Evolutionary conservation across 495 filamentous ascomycete species (phyloP), one percentile per base, ranked within the genome.

Genomic region (Immersiella caudata): DNA sequence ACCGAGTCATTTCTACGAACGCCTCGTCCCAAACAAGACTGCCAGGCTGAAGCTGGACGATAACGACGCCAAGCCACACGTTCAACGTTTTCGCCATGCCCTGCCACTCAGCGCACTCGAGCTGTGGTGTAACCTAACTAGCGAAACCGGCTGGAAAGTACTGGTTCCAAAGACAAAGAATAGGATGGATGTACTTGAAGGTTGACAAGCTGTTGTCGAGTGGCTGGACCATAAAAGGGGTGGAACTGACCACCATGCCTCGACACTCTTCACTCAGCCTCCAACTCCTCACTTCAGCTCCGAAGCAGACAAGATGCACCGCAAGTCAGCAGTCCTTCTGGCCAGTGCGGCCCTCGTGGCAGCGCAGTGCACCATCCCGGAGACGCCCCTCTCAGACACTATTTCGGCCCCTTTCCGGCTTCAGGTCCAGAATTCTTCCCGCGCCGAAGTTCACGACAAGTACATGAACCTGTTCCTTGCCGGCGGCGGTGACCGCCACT

Each of bases 391-490:
- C 12, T 69, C 80, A 0, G 80, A 75, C 68, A 81, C 71, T 67
- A 81, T 86, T 69, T 65, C 74, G 49, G 67, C 74, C 20, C 59
- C 73, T 22, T 86, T 87, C 68, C 69, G 79, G 6, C 68, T 85
- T 61, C 76, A 80, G 70, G 73, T 85, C 27, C 84, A 86, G 68
- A 85, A 86, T 71, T 66, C 79, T 14, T 76, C 78, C 16, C 77
- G 79, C 36, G 80, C 82, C 0, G 71, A 77, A 5, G 73, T 86
- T 56, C 80, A 87, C 72, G 79, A 85, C 69, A 75, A 79, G 56
- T 80, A 79, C 72, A 72, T 87, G 67, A 84, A 85, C 68, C 78
- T 86, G 65, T 75, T 79, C 73, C 73, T 76, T 61, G 79, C 81
- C 49, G 82, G 81, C 6, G 81, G 80, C 33, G 81, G 80, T 12